Base-by-base conservation (phyloP, 1,284 basidiomycete genomes). In the Trichosporon faecale region DNA sequence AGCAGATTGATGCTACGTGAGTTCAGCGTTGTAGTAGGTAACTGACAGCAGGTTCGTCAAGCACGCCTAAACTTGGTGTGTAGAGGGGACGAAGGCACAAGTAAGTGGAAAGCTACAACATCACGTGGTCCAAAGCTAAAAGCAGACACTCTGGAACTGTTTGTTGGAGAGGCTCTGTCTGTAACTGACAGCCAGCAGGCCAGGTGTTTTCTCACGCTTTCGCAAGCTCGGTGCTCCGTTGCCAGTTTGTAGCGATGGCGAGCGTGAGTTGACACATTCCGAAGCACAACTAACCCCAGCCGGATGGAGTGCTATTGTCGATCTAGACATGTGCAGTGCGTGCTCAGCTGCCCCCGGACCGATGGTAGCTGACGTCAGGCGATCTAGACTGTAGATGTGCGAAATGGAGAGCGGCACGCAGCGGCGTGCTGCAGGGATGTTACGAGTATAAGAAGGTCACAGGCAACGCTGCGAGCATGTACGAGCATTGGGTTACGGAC, bases 1-100 rank as follows among this genome's bases (percentile, higher is more conserved):
- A 88, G 78, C 97, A 99, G 84, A 91, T 99, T 69, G 96, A 99
- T 84, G 96, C 96, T 33, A 96, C 93, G 90, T 96, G 78, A 77
- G 92, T 88, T 29, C 9, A 11, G 6, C 6, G 5, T 16, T 18
- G 25, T 12, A 23, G 9, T 2, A 8, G 0, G 29, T 6, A 61
- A 61, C 66, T 68, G 67, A 68, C 67, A 49, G 60, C 67, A 68
- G 67, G 16, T 68, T 68, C 21, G 67, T 68, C 61, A 68, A 68
- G 67, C 61, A 61, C 35, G 35, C 35, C 35, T 37, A 37, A 18
- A 14, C 57, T 9, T 60, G 27, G 27, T 31, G 29, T 16, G 55
- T 2, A n/a, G 2, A 16, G 5, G 18, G 40, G 40, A n/a, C 2
- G 40, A 18, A n/a, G 40, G 18, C 18, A 18, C 18, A n/a, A 8